Percentiles rank a stretch among this genome's conserved stretches.
phyloP scores from a whole-genome alignment of 2,329 filamentous ascomycete species.

The Leptographium galeiforme region DNA sequence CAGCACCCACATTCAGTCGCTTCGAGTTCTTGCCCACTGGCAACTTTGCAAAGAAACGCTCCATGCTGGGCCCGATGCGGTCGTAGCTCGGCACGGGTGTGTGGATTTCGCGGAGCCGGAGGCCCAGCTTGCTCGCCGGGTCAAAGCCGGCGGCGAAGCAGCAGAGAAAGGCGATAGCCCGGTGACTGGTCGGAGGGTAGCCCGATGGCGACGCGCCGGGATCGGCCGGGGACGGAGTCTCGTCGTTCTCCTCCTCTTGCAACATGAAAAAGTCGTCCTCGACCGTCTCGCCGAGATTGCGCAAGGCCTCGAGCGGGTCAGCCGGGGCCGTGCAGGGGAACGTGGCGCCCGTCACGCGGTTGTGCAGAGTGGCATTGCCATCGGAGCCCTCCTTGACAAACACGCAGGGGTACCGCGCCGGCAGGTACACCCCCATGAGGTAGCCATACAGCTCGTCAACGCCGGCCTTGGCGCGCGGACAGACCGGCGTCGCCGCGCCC shows the following conservation, averaged over 20 bases:
- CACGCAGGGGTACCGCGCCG: constrained; percentile 32
- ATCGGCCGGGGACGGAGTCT: constrained; percentile 13
- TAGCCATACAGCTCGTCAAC: constrained; percentile 36
- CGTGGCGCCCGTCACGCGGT: constrained; percentile 22
- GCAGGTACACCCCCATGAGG: constrained; percentile 32
- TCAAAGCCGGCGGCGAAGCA: constrained; percentile 41
- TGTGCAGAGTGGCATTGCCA: constrained; percentile 19
- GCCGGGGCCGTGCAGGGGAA: constrained; percentile 17
- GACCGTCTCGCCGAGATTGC: constrained; percentile 26
- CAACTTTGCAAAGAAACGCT: constrained; percentile 35
- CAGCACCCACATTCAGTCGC: constrained; percentile 31
- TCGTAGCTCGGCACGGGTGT: constrained; percentile 38
- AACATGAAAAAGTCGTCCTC: constrained; percentile 43
- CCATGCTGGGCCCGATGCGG: constrained; percentile 41
- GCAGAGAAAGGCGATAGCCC: constrained; percentile 33
- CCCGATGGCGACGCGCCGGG: no score
- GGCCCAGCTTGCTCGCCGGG: constrained; percentile 34
- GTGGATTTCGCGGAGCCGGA: constrained; percentile 35
- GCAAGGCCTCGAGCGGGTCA: constrained; percentile 15
- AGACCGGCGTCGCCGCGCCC: not conserved
- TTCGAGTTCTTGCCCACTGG: constrained; percentile 34
- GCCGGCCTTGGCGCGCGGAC: constrained; percentile 15
- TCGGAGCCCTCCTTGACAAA: constrained; percentile 24
- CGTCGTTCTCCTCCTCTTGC: constrained; percentile 17
- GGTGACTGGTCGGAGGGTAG: constrained; percentile 17